Evolutionary conservation across 345 rosid genomes (phyloP).

Genomic region (Zanthoxylum bungeanum): DNA sequence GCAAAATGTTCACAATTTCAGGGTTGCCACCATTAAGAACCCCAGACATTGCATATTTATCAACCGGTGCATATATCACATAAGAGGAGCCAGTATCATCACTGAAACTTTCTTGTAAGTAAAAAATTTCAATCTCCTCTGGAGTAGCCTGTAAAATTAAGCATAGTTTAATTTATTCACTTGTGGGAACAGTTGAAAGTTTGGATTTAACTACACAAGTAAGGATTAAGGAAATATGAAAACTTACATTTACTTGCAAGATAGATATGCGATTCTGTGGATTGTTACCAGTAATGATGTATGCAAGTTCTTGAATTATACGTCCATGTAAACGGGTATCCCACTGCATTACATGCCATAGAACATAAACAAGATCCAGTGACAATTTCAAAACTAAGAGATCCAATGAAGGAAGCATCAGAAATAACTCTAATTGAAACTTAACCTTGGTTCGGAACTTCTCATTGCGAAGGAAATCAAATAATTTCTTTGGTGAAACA

Average conservation of each 20-base stretch:
- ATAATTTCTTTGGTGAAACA: slow-evolving; percentile 17
- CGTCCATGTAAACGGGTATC: slow-evolving; percentile 26
- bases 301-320: slow-evolving; percentile 20
- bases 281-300: slow-evolving; percentile 20
- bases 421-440: background rate
- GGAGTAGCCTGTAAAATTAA: slow-evolving; percentile 16
- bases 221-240: background rate
- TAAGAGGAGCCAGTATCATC: slow-evolving; percentile 29
- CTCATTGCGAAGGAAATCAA: slow-evolving; percentile 27
- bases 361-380: background rate
- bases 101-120: slow-evolving; percentile 39
- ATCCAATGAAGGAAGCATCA: background rate
- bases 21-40: slow-evolving; percentile 33
- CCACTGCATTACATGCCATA: slow-evolving; percentile 34
- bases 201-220: too few relatives aligned
- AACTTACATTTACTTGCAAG: slow-evolving; percentile 32
- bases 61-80: slow-evolving; percentile 42
- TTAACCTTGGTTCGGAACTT: slow-evolving; percentile 32
- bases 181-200: background rate
- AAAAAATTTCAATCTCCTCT: background rate
- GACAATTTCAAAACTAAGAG: background rate
- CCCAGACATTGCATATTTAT: slow-evolving; percentile 10
- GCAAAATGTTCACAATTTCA: slow-evolving; percentile 18
- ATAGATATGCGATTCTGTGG: slow-evolving; percentile 28
- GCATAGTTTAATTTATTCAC: background rate